A percentile compares a stretch with the other conserved stretches of the same genome.
These are phyloP conservation scores for Colletotrichum karsti DNA, from an alignment of 2,329 filamentous ascomycete genomes.

Conservation along the genomic window DNA sequence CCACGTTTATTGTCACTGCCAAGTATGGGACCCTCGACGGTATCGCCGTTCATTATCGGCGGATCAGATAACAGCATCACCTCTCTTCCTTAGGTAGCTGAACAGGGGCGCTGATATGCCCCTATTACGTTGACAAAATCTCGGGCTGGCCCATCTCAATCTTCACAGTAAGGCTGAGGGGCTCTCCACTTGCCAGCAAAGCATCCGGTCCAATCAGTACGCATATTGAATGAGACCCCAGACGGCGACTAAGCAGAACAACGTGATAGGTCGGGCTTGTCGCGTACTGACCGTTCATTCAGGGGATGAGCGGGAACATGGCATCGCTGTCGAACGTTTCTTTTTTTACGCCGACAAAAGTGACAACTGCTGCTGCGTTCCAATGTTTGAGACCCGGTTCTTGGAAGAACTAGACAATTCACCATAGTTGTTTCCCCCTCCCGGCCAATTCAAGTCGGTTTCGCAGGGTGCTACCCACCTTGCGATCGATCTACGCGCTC, in stretches of 20 bases:
- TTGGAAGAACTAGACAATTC: neutral
- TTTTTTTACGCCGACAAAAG: neutral
- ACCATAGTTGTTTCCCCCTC: neutral
- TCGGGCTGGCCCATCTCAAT: neutral
- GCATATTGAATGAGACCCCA: neutral
- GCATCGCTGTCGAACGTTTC: neutral
- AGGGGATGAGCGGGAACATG: constrained; percentile 4
- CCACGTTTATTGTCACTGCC: neutral
- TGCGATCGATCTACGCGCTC: neutral
- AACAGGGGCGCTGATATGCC: neutral
- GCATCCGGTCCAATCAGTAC: constrained; percentile 11
- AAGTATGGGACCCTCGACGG: neutral
- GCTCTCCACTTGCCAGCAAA: neutral
- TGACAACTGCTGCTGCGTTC: neutral
- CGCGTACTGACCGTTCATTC: neutral
- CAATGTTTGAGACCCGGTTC: neutral
- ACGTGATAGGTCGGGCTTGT: constrained; percentile 7
- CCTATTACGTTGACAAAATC: constrained; percentile 13
- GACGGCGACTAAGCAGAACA: neutral
- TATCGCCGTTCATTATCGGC: neutral
- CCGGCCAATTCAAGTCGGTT: neutral
- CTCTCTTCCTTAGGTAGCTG: neutral
- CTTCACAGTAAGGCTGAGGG: constrained; percentile 25
- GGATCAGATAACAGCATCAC: constrained; percentile 10
- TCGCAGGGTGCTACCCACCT: constrained; percentile 2